Evolutionary conservation across 1,284 basidiomycete species (phyloP).

Genomic region (Meira nashicola): DNA sequence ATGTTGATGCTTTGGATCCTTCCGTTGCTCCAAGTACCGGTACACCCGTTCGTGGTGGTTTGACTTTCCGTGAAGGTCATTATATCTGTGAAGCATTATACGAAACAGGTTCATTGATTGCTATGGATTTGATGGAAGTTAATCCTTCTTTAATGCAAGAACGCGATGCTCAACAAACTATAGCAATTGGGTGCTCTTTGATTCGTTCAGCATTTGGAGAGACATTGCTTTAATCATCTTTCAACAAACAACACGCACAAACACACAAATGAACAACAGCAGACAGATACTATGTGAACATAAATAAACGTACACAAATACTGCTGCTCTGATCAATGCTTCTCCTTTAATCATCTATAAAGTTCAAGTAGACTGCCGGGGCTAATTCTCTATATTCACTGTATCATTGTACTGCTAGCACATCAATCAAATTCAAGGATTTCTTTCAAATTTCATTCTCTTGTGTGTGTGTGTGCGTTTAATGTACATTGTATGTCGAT

Average conservation of each 20-base stretch:
- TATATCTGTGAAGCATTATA: conserved; percentile 92
- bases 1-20: conserved; percentile 81
- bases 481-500: neutral
- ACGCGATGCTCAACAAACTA: conserved; percentile 70
- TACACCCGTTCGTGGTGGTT: conserved; percentile 85
- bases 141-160: conserved; percentile 80
- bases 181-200: conserved; percentile 88
- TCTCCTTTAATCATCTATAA: too few species aligned
- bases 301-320: too few species aligned
- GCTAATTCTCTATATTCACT: too few species aligned
- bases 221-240: conserved; percentile 42
- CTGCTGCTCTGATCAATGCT: too few species aligned
- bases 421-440: neutral
- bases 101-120: conserved; percentile 88
- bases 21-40: conserved; percentile 91
- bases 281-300: neutral
- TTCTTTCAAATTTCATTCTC: neutral
- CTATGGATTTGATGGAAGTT: conserved; percentile 75
- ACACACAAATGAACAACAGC: neutral
- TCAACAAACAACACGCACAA: neutral
- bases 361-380: too few species aligned
- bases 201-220: conserved; percentile 81
- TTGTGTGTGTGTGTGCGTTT: neutral
- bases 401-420: too few species aligned
- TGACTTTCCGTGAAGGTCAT: conserved; percentile 88